These are phyloP conservation scores for Aspergillus sp. DNA, from an alignment of 2,329 filamentous ascomycete species.

Conservation along the genomic window DNA sequence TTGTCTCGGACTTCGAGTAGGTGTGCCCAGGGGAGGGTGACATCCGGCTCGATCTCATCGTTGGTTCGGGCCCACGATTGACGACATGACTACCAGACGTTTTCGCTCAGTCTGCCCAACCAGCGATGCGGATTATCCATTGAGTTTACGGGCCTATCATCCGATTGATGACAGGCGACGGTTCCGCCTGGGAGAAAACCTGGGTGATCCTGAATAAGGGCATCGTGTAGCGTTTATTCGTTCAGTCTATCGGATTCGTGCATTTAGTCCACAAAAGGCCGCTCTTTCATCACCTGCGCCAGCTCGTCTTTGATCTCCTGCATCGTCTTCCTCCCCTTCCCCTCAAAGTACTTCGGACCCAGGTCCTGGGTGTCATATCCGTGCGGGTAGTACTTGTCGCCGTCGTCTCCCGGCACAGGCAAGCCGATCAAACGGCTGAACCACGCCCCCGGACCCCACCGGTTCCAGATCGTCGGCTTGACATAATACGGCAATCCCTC, in stretches of 20 bases:
- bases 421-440: conserved; percentile 45
- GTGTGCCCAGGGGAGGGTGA: neutral
- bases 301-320: conserved; percentile 39
- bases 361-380: conserved; percentile 57
- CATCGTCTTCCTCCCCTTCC: conserved; percentile 45
- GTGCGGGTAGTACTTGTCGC: conserved; percentile 46
- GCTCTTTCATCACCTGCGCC: conserved; percentile 27
- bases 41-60: neutral
- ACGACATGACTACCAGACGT: conserved; percentile 5
- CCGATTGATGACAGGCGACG: no score
- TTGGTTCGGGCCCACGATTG: neutral
- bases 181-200: no score
- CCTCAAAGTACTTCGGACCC: conserved; percentile 57
- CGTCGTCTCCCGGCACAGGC: conserved; percentile 49
- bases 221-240: no score
- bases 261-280: conserved; percentile 2
- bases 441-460: conserved; percentile 60
- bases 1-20: no score
- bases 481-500: conserved; percentile 66
- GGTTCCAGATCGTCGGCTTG: conserved; percentile 57
- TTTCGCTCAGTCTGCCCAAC: neutral
- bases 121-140: neutral
- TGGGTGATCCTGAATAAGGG: no score
- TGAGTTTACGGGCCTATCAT: no score
- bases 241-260: neutral